Evolutionary conservation across 2,329 filamentous ascomycete genomes (phyloP), one percentile per base, ranked within the genome.

Genomic region (Fusarium palustre): DNA sequence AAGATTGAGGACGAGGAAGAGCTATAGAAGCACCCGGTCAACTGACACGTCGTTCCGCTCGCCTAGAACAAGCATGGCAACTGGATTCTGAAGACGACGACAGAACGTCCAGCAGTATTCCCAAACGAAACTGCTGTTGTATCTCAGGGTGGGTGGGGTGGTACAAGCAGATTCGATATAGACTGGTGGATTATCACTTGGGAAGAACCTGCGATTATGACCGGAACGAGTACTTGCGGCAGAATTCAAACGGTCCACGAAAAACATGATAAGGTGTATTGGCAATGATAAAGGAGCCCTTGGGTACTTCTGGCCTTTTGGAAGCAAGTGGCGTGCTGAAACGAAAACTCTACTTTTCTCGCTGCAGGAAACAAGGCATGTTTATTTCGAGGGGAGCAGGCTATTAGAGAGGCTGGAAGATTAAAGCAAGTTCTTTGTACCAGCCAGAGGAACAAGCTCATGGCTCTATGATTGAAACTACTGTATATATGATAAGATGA

Each of bases 1-100:
- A 77, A 75, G 56, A 46, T 72, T n/a, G 73, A 78, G 39, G 79
- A 79, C 28, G 80, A 81, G 64, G 80, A 82, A 69, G 80, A 82
- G 71, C 75, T 81, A 67, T 85, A 59, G 45, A 43, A 8, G 25
- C 30, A 48, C n/a, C 20, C 18, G 36, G 31, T 46, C 22, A 25
- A 49, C 57, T 49, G 41, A 42, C 56, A 43, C 38, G 30, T 54
- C 48, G 43, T 55, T 48, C 28, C 38, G 36, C 38, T 59, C 46
- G 22, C 22, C 25, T 41, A 25, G 47, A 54, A 25, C 16, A 42
- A 39, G 22, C 54, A 33, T 55, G 47, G 31, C 39, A 46, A 31
- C 46, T 42, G 39, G 54, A 68, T 33, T 20, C 50, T 38, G 54
- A 57, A 48, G 59, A 65, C 60, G 59, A 53, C 47, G 33, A 55